Evolutionary conservation across 768 basidiomycete species (phyloP), one percentile per base, ranked within the genome.

Genomic region (Gloeophyllum trabeum): DNA sequence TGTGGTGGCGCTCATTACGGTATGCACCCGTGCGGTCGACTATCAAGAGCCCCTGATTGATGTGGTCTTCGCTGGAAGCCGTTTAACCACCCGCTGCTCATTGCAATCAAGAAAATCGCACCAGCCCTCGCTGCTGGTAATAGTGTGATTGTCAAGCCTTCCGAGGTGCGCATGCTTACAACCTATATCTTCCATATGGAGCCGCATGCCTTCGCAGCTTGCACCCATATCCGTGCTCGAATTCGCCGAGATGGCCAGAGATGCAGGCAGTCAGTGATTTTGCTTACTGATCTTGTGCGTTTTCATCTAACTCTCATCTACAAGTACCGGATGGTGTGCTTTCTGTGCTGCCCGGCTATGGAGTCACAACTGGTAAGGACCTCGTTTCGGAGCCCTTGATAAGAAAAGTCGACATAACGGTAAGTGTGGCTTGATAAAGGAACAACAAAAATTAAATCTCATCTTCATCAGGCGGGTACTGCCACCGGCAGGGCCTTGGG

Each of bases 81-180:
- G 2, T 91, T 90, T 59, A 92, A 92, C 50, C 88, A 92, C 49
- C 89, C 89, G 1, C 63, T 92, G n/a, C 59, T 92, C 25, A 92
- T 92, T 47, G 85, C 86, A 2, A 57, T 91, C 41, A 92, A 92
- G 67, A 92, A 92, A 61, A 81, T 91, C 42, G 84, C 81, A 0
- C 85, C 85, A 4, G 87, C 85, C 1, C 64, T 91, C 21, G 88
- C 88, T 35, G 83, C 86, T 5, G 88, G 87, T 4, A 90, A 89
- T 52, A 79, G 79, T 41, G 79, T 91, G 37, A 69, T 90, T 39
- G 77, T 89, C 16, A 90, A 89, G 51, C 83, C 86, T 1, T 86
- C 85, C 35, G 84, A 89, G 65, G 80, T 78, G 40, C 40, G 56
- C 47, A 25, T 32, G 28, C 16, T 32, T 32, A 10, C 16, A 10